phyloP scores from a whole-genome alignment of 169 alveolate genomes.

The Cryptosporidium viatorum region DNA sequence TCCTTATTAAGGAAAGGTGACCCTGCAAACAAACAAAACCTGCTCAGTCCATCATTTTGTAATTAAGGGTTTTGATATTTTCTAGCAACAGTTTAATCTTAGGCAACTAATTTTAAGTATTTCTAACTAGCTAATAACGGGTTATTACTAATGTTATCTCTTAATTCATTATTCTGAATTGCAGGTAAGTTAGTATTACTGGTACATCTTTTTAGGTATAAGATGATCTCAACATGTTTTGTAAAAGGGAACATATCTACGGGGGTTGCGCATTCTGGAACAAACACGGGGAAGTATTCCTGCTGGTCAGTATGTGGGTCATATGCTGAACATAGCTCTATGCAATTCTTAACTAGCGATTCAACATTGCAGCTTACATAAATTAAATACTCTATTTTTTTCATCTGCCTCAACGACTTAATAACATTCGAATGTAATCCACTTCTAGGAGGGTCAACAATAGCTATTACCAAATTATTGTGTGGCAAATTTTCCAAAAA shows the following conservation, averaged over 20 bases:
- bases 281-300: background rate
- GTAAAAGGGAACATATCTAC: constrained; percentile 81
- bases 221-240: constrained; percentile 76
- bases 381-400: constrained; percentile 40
- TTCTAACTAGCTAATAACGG: constrained; percentile 3
- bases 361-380: constrained; percentile 77
- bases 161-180: background rate
- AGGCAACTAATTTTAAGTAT: constrained; percentile 27
- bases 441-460: constrained; percentile 79
- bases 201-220: constrained; percentile 44
- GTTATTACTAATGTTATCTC: constrained; percentile 2
- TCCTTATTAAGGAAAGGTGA: background rate
- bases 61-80: constrained; percentile 8
- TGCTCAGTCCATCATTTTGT: background rate
- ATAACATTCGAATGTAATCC: constrained; percentile 50
- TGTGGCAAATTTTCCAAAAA: background rate
- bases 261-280: constrained; percentile 38
- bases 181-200: background rate
- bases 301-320: constrained; percentile 23
- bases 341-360: constrained; percentile 67
- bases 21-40: background rate
- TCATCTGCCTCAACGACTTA: constrained; percentile 23
- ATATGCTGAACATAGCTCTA: constrained; percentile 47
- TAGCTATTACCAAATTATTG: constrained; percentile 38
- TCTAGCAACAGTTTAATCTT: constrained; percentile 10